Evolutionary conservation across 2,329 filamentous ascomycete species (phyloP), one percentile per base, ranked within the genome.

Genomic region (Hypoxylon sp.): DNA sequence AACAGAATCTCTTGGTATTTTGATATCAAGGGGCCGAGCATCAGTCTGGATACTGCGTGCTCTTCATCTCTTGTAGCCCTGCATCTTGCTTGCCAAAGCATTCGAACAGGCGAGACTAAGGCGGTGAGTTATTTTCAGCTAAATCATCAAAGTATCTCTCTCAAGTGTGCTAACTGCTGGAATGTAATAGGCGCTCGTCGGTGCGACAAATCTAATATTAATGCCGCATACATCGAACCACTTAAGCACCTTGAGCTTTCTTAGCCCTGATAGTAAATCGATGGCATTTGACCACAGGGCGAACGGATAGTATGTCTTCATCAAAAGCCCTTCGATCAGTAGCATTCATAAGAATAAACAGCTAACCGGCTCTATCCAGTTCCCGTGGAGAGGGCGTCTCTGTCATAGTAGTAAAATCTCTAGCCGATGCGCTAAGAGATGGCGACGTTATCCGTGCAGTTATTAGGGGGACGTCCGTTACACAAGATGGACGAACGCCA

Each of bases 331-430:
- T 28, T 19, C 11, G 32, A n/a, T 10, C 2, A 10, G 2, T 13
- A 2, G n/a, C 13, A 48, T 9, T 45, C 4, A 46, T 60, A 23
- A 50, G 36, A 28, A 43, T 61, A 36, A 43, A 68, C 30, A 72
- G 73, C 30, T 84, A 79, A 9, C 78, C 80, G 59, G 83, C 82
- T 28, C 23, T 45, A 2, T 9, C 14, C 21, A 71, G 68, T 72
- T 84, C 80, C 1, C 79, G 85, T 25, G 85, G 84, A 3, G 86
- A 88, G 68, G 85, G 84, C 7, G 77, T 82, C 25, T 82, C 77
- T 0, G 76, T 81, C 21, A 67, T 87, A 10, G 69, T 86, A 0
- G 69, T 87, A 2, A 87, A 87, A 74, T 80, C 77, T 1, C 75
- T 87, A 2, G 78, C 78, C 4, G 79, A 82, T 59, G 85, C 85